Evolutionary conservation across 2,329 filamentous ascomycete genomes (phyloP), one percentile per base, ranked within the genome.

Genomic region (Seiridium cupressi): DNA sequence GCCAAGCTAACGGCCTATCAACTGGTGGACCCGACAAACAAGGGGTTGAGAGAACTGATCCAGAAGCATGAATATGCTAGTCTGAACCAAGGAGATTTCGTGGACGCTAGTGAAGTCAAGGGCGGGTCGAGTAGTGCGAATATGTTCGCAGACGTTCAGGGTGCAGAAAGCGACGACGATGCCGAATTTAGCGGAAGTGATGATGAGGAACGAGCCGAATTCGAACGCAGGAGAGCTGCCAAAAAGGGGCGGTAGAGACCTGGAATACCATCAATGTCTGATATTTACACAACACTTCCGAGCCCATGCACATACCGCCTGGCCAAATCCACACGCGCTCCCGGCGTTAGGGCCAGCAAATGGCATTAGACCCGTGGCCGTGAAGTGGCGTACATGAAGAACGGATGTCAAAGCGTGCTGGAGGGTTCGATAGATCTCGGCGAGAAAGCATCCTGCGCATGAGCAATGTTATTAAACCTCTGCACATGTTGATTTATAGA

Each of bases 21-120:
- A 74, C 83, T 94, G 62, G 88, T 89, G 58, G 91, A 94, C 74
- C 91, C 90, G 13, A 71, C 82, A 53, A 92, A 93, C 74, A 70
- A 71, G 32, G 83, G 81, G 57, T 78, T 93, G 58, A 79, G 82
- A 64, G 80, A 83, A 49, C 76, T 89, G 60, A 83, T 94, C 69
- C 81, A 87, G 74, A 86, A 87, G 76, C 89, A 90, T 63, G 89
- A 93, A 78, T 90, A 91, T 69, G 80, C 85, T 5, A 72, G 73
- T 64, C 77, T 84, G 59, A 86, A 87, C 65, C 78, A 78, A 2
- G 84, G 84, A 36, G 86, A 88, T 65, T 86, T 86, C 62, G 79
- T 86, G 42, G 71, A 70, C 44, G 70, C 65, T 51, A 72, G 73
- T 32, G 70, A 73, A 32, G 59, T 60, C 48, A 68, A 66, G 31